phyloP scores from a whole-genome alignment of 495 filamentous ascomycete genomes.

The Sporormia fimetaria region DNA sequence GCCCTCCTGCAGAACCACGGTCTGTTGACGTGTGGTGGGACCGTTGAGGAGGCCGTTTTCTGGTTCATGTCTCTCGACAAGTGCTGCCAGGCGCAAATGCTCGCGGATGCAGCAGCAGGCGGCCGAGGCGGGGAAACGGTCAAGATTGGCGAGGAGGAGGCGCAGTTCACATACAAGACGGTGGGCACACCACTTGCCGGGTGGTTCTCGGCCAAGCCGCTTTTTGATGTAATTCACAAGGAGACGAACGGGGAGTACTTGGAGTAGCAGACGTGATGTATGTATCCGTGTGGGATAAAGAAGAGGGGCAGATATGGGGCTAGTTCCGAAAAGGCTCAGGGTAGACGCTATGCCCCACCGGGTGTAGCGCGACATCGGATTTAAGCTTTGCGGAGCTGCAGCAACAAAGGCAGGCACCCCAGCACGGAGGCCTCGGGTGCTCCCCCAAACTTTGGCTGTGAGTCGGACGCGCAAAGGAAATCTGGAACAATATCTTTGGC shows the following conservation, averaged over 20 bases:
- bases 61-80: constrained; percentile 70
- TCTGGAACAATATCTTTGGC: too few species aligned
- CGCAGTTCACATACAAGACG: constrained; percentile 53
- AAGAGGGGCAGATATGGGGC: too few species aligned
- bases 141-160: constrained; percentile 58
- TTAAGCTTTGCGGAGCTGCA: too few species aligned
- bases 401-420: too few species aligned
- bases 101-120: constrained; percentile 63
- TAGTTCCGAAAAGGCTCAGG: too few species aligned
- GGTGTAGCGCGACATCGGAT: too few species aligned
- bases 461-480: too few species aligned
- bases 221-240: constrained; percentile 60
- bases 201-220: constrained; percentile 61
- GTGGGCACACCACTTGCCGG: constrained; percentile 52
- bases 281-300: too few species aligned
- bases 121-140: constrained; percentile 53
- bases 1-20: constrained; percentile 63
- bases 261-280: too few species aligned
- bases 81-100: constrained; percentile 62
- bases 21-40: constrained; percentile 39
- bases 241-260: constrained; percentile 52
- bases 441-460: too few species aligned
- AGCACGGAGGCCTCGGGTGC: too few species aligned
- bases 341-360: too few species aligned
- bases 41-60: constrained; percentile 44